phyloP scores from a whole-genome alignment of 441 rosid genomes.

The Hura crepitans region DNA sequence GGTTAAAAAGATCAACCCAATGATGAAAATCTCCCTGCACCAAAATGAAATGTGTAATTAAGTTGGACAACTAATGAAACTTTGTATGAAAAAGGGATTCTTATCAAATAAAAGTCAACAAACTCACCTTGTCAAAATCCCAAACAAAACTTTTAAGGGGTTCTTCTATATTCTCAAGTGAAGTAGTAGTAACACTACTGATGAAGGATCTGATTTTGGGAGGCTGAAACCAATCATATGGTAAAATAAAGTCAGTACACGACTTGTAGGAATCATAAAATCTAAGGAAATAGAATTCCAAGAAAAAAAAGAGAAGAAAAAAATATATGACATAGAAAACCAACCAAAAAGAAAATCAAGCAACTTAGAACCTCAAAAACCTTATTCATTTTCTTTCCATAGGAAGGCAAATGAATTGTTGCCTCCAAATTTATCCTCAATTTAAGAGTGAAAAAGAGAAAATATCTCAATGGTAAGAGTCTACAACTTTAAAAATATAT shows the following conservation, averaged over 20 bases:
- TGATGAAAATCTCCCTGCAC: conserved; percentile 98
- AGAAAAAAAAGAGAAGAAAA: neutral
- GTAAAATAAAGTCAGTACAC: conserved; percentile 14
- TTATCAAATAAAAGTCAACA: conserved; percentile 17
- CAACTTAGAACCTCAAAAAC: conserved; percentile 5
- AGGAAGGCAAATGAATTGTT: neutral
- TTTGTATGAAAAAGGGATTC: neutral
- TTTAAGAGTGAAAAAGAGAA: neutral
- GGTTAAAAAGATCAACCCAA: conserved; percentile 94
- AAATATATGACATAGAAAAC: neutral
- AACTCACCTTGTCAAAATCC: conserved; percentile 93
- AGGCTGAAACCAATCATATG: conserved; percentile 65
- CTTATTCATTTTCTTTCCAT: conserved; percentile 8
- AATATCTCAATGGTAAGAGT: neutral
- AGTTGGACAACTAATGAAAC: conserved; percentile 11
- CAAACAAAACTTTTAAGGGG: conserved; percentile 72
- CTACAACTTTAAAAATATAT: neutral
- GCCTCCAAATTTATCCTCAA: neutral
- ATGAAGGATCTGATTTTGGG: conserved; percentile 84
- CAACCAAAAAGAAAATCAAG: neutral
- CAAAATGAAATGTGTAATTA: conserved; percentile 25
- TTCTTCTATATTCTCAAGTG: conserved; percentile 72
- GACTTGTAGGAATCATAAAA: conserved; percentile 11
- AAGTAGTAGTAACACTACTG: conserved; percentile 55
- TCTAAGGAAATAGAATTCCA: too few relatives aligned